Percentiles rank a stretch among this genome's conserved stretches.
phyloP scores from a whole-genome alignment of 169 alveolate species.

The Blepharisma undulans region DNA sequence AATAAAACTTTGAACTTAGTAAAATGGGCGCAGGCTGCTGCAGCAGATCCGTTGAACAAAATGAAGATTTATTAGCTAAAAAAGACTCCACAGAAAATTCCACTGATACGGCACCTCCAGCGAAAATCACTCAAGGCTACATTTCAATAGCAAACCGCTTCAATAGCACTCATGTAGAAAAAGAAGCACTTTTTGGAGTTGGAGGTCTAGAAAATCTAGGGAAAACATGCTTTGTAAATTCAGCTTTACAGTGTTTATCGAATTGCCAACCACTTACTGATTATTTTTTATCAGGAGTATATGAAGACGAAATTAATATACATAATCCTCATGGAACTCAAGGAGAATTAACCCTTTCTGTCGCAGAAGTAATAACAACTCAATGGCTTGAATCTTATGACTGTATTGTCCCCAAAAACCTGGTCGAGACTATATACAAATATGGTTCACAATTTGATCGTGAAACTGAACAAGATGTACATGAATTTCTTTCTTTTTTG shows the following conservation, averaged over 20 bases:
- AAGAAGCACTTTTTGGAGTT: slow-evolving; percentile 21
- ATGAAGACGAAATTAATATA: slow-evolving; percentile 57
- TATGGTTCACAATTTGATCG: not conserved
- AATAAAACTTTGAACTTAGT: not conserved
- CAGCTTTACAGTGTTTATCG: slow-evolving; percentile 74
- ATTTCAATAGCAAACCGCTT: slow-evolving; percentile 7
- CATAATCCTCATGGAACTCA: slow-evolving; percentile 63
- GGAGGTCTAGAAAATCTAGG: slow-evolving; percentile 79
- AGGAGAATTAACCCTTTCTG: slow-evolving; percentile 60
- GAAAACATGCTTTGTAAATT: slow-evolving; percentile 81
- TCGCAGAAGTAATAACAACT: slow-evolving; percentile 56
- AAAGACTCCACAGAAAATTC: not conserved
- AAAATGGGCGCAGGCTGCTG: slow-evolving; percentile 40
- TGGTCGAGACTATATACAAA: not conserved
- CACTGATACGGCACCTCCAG: not conserved
- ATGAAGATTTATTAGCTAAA: not conserved
- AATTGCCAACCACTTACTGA: slow-evolving; percentile 68
- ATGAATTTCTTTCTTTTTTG: slow-evolving; percentile 72
- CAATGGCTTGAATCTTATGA: slow-evolving; percentile 59
- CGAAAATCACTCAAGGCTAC: not conserved
- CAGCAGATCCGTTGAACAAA: slow-evolving; percentile 24
- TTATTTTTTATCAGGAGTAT: slow-evolving; percentile 58
- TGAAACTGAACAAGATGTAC: slow-evolving; percentile 70
- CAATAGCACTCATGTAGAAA: not conserved
- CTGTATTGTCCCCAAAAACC: slow-evolving; percentile 8